phyloP scores from a whole-genome alignment of 805 yeast species.

The Candida methanosorbosa region DNA sequence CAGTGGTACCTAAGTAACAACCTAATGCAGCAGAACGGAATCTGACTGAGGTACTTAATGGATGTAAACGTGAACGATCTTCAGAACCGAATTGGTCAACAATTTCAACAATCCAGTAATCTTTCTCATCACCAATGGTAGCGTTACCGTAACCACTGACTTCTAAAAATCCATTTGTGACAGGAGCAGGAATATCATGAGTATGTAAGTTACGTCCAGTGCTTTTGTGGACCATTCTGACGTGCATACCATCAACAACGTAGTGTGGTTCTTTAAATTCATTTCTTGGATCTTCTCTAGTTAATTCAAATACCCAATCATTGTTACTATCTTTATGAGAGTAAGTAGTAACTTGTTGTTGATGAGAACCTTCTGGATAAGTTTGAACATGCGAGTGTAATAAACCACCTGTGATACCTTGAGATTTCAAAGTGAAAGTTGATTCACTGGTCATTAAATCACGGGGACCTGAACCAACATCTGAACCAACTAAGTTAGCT shows the following conservation, averaged over 20 bases:
- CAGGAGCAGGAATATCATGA: conserved; percentile 71
- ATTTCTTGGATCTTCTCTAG: conserved; percentile 34
- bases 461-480: conserved; percentile 58
- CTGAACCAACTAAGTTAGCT: conserved; percentile 66
- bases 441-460: conserved; percentile 54
- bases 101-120: conserved; percentile 86
- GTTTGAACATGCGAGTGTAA: conserved; percentile 82
- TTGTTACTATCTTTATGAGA: conserved; percentile 85
- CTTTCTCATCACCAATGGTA: conserved; percentile 67
- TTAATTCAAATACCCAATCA: conserved; percentile 65
- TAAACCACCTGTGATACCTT: conserved; percentile 64
- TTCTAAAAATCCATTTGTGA: conserved; percentile 60
- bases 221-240: conserved; percentile 63
- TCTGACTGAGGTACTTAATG: conserved; percentile 69
- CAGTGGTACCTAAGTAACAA: conserved; percentile 74
- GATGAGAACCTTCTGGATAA: conserved; percentile 88
- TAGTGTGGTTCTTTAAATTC: conserved; percentile 23
- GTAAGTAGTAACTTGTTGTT: conserved; percentile 92
- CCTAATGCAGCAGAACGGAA: conserved; percentile 53
- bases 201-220: conserved; percentile 78
- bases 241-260: conserved; percentile 52
- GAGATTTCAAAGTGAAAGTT: conserved; percentile 54
- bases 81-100: conserved; percentile 54
- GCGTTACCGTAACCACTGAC: conserved; percentile 81
- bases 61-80: conserved; percentile 47